A percentile compares a stretch with the other conserved stretches of the same genome.
Evolutionary conservation across 2,329 filamentous ascomycete species (phyloP).

Genomic region (Aspergillus sojae): DNA sequence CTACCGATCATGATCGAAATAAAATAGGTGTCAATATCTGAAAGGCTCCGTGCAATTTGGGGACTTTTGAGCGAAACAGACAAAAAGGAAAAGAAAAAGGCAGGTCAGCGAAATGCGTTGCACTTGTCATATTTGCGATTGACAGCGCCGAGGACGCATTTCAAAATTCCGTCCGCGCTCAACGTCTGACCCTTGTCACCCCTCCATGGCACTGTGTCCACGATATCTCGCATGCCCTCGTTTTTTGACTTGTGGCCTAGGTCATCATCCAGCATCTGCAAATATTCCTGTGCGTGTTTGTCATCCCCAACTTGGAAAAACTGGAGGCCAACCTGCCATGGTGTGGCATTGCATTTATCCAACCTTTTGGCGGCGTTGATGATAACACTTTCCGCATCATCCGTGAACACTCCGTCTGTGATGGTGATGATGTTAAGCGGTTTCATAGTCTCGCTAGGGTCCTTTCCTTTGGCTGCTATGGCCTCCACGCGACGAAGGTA

Average conservation of each 20-base stretch:
- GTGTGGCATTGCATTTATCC: slow-evolving; percentile 58
- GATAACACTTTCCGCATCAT: slow-evolving; percentile 75
- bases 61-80: slow-evolving; percentile 3
- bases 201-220: slow-evolving; percentile 82
- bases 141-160: slow-evolving; percentile 78
- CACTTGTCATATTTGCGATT: slow-evolving; percentile 64
- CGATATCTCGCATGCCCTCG: slow-evolving; percentile 71
- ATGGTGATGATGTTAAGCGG: slow-evolving; percentile 91
- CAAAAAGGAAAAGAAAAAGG: background rate
- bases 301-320: slow-evolving; percentile 94
- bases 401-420: slow-evolving; percentile 81
- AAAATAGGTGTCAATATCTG: background rate
- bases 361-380: slow-evolving; percentile 69
- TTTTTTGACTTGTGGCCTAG: slow-evolving; percentile 53
- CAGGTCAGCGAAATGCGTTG: slow-evolving; percentile 17
- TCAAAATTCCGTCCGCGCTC: slow-evolving; percentile 73
- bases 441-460: slow-evolving; percentile 55
- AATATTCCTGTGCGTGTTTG: slow-evolving; percentile 61
- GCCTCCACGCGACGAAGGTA: slow-evolving; percentile 65
- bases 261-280: slow-evolving; percentile 76
- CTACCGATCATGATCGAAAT: background rate
- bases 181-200: slow-evolving; percentile 54
- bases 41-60: background rate
- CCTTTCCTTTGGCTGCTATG: slow-evolving; percentile 40
- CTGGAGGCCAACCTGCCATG: slow-evolving; percentile 86